phyloP scores from a whole-genome alignment of 164 flowering plant genomes.

The Aristolochia contorta region DNA sequence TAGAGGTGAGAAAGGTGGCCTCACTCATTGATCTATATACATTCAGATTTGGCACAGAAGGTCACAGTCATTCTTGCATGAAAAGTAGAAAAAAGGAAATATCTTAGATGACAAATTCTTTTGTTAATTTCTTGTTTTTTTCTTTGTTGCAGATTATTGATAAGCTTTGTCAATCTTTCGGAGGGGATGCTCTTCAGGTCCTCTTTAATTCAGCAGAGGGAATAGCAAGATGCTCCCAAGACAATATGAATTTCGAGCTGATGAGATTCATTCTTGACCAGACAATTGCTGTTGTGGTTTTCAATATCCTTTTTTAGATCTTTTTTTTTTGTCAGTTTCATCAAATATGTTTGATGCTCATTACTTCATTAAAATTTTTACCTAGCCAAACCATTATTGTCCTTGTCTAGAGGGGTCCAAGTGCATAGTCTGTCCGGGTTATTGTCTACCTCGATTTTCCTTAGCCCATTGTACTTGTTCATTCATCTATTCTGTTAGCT shows the following conservation, averaged over 20 bases:
- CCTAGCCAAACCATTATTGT: not conserved
- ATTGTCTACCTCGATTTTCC: conserved; percentile 12
- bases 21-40: too few relatives aligned
- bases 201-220: conserved; percentile 81
- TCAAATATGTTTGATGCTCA: too few relatives aligned
- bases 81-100: too few relatives aligned
- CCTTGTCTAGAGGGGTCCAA: too few relatives aligned
- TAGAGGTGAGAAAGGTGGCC: conserved; percentile 51
- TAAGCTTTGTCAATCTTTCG: conserved; percentile 84
- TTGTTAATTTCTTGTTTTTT: not conserved
- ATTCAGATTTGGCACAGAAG: too few relatives aligned
- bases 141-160: conserved; percentile 73
- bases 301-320: conserved; percentile 65
- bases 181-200: conserved; percentile 80
- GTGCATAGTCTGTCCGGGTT: too few relatives aligned
- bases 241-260: conserved; percentile 44
- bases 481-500: conserved; percentile 90
- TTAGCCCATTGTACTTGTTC: conserved; percentile 65
- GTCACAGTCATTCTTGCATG: too few relatives aligned
- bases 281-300: conserved; percentile 56
- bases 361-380: not conserved
- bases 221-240: conserved; percentile 60
- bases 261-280: conserved; percentile 70
- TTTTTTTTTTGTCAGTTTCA: not conserved
- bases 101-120: too few relatives aligned